Evolutionary conservation across 2,329 filamentous ascomycete species (phyloP).

Genomic region (Calonectria henricotiae): DNA sequence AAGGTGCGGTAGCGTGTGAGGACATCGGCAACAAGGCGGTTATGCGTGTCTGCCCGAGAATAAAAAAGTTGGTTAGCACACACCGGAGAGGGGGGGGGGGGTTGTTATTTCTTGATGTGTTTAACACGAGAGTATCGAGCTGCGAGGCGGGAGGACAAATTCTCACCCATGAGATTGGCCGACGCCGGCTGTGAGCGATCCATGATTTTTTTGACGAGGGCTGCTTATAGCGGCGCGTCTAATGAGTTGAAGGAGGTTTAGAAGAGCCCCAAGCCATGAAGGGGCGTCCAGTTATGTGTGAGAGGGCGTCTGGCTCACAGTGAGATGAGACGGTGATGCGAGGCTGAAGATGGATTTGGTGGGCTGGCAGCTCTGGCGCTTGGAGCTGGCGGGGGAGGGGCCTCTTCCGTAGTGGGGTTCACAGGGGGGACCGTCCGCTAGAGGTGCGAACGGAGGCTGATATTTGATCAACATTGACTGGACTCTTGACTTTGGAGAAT

Average conservation of each 20-base stretch:
- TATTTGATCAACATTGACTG: conserved; percentile 14
- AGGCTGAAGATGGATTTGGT: conserved; percentile 39
- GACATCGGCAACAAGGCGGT: conserved; percentile 64
- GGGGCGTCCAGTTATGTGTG: conserved; percentile 2
- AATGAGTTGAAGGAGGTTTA: neutral
- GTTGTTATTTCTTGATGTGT: neutral
- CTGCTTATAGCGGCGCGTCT: neutral
- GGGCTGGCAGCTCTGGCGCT: conserved; percentile 32
- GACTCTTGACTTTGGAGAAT: neutral
- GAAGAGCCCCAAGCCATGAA: too few species aligned
- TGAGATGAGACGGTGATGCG: conserved; percentile 31
- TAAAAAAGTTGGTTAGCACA: neutral
- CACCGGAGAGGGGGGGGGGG: neutral
- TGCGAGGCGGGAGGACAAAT: neutral
- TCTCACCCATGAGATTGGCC: conserved; percentile 59
- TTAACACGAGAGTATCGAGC: conserved; percentile 11
- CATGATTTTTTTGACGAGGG: conserved; percentile 46
- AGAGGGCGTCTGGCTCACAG: conserved; percentile 12
- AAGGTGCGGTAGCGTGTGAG: conserved; percentile 64
- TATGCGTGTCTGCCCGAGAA: conserved; percentile 60
- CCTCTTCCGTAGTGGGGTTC: conserved; percentile 44
- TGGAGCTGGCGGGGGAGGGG: conserved; percentile 47
- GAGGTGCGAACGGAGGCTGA: conserved; percentile 2
- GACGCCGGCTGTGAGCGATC: conserved; percentile 55
- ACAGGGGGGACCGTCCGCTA: conserved; percentile 29